Evolutionary conservation across 176 grass and related monocot species (phyloP).

Genomic region (Oryza meridionalis): DNA sequence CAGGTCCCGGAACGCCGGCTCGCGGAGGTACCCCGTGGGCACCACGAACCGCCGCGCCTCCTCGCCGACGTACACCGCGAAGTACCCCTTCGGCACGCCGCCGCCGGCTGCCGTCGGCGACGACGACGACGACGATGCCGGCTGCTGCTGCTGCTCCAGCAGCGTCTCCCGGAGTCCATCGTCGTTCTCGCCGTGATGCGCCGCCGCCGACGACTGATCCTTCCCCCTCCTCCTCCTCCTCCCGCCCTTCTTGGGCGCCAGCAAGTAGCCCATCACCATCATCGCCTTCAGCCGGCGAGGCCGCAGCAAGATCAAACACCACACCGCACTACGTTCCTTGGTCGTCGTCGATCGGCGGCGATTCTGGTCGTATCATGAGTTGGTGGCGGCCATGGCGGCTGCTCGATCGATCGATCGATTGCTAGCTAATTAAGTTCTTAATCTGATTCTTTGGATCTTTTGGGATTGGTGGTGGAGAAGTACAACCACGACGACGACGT

Average conservation of each 20-base stretch:
- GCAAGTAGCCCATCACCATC: conserved; percentile 63
- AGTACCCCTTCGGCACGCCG: conserved; percentile 58
- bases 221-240: background rate
- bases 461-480: conserved; percentile 3
- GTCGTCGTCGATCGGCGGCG: background rate
- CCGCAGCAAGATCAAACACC: background rate
- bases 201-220: background rate
- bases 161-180: conserved; percentile 40
- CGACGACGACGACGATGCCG: background rate
- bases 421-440: background rate
- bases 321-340: background rate
- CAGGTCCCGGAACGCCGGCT: conserved; percentile 53
- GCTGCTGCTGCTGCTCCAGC: conserved; percentile 24
- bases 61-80: conserved; percentile 68
- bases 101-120: background rate
- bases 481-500: background rate
- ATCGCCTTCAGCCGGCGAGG: background rate
- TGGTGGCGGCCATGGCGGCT: conserved; percentile 30
- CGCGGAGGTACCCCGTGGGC: conserved; percentile 54
- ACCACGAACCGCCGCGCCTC: conserved; percentile 62
- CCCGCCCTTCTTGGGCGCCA: conserved; percentile 1
- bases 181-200: background rate
- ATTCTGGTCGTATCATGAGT: background rate
- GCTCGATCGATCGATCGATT: background rate
- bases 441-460: background rate